phyloP scores from a whole-genome alignment of 2,329 filamentous ascomycete species.

The Penicillium sp. region DNA sequence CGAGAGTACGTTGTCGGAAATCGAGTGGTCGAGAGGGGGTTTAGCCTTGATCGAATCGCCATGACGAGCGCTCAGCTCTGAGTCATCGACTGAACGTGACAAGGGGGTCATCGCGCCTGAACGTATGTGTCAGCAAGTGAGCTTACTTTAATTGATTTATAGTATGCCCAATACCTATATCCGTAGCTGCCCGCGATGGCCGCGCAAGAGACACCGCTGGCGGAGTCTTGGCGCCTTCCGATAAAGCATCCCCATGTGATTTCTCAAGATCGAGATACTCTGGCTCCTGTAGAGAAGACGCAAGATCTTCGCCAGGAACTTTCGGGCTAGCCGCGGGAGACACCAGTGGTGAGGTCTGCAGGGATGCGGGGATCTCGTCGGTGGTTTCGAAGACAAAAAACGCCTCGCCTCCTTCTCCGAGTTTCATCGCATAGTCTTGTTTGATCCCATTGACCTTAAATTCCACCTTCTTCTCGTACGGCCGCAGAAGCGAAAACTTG shows the following conservation, averaged over 20 bases:
- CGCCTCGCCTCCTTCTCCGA: constrained; percentile 94
- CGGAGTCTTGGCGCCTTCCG: constrained; percentile 28
- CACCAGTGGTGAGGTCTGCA: constrained; percentile 92
- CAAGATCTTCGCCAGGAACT: constrained; percentile 34
- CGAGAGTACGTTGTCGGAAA: constrained; percentile 58
- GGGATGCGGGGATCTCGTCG: constrained; percentile 83
- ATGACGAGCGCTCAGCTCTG: constrained; percentile 28
- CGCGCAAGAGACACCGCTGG: constrained; percentile 32
- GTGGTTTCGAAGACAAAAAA: constrained; percentile 99
- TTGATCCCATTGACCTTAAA: constrained; percentile 92
- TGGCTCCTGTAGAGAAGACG: constrained; percentile 49
- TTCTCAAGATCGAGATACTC: constrained; percentile 53
- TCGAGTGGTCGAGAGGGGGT: constrained; percentile 51
- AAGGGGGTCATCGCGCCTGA: constrained; percentile 44
- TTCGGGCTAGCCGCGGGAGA: constrained; percentile 84
- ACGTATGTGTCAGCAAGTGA: constrained; percentile 7
- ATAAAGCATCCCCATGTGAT: constrained; percentile 20
- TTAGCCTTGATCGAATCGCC: constrained; percentile 35
- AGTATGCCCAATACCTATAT: constrained; percentile 41
- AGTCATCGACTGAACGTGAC: constrained; percentile 42
- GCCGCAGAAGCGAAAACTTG: constrained; percentile 93
- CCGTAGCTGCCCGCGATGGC: constrained; percentile 47
- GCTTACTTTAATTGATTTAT: background rate
- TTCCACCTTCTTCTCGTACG: constrained; percentile 98
- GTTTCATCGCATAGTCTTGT: constrained; percentile 95